Evolutionary conservation across 179 eudicot genomes (phyloP), one percentile per base, ranked within the genome.

Genomic region (Patellifolia procumbens): DNA sequence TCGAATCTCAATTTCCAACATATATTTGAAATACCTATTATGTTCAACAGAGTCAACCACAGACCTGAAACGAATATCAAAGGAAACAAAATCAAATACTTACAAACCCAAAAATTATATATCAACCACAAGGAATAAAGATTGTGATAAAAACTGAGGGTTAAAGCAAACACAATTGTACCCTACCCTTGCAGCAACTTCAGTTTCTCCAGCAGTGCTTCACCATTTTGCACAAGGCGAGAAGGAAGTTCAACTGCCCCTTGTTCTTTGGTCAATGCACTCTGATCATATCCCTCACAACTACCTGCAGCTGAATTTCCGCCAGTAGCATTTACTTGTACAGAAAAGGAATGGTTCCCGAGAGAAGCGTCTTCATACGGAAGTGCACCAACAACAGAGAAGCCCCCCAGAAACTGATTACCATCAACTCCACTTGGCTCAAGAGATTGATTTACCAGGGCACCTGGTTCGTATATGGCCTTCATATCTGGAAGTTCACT

Each of bases 1-100:
- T 69, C 99, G 91, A 68, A 87, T 88, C 86, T 91, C 96, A 77
- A 88, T 86, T 75, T 93, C 99, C 76, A 83, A 76, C 51, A 70
- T 74, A 81, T 75, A 86, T 83, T 82, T 91, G 62, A 86, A 84
- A 60, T 83, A 84, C 77, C 81, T 83, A 68, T 78, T 87, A 78
- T 74, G 80, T 74, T 79, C 83, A 75, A 76, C 84, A 42, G 78
- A 42, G 76, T 79, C 70, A 74, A 65, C 65, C 71, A 78, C 82
- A 51, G 87, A 87, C 75, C 90, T 87, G 85, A 73, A 77, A 76
- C 71, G 76, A 68, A 45, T 45, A 45, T 72, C 70, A 74, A 51
- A 31, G 66, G 37, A 70, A 53, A 32, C 17, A 55, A 48, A n/a
- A 20, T 22, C 22, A 43, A 62, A 16, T 55, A 76, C 12, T 26